These are phyloP conservation scores for Mycena galopus DNA, from an alignment of 768 basidiomycete genomes.

Conservation along the genomic window DNA sequence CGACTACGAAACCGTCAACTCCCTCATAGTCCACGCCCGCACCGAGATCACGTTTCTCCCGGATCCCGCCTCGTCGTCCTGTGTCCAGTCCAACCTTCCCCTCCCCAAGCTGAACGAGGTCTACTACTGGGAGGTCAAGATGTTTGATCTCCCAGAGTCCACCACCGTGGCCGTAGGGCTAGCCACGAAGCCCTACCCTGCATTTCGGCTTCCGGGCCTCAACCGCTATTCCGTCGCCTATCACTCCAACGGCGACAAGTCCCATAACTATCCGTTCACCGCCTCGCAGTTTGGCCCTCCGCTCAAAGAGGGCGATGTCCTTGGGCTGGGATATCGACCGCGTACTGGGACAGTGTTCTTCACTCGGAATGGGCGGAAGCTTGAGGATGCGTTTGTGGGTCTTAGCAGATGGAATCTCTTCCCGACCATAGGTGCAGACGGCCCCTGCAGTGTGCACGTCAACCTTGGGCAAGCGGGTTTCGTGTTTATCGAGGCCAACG, in stretches of 20 bases:
- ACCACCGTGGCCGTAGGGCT: conserved; percentile 94
- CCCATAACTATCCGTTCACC: conserved; percentile 97
- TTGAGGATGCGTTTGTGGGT: conserved; percentile 95
- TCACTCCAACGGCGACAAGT: conserved; percentile 96
- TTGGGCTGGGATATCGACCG: conserved; percentile 96
- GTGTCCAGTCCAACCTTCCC: conserved; percentile 96
- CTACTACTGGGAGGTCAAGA: conserved; percentile 99
- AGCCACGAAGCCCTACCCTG: conserved; percentile 97
- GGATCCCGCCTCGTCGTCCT: conserved; percentile 94
- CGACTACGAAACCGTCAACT: conserved; percentile 95
- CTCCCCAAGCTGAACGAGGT: conserved; percentile 98
- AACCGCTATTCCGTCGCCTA: conserved; percentile 93
- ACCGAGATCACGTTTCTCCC: conserved; percentile 98
- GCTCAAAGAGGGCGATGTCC: conserved; percentile 94
- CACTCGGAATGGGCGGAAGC: conserved; percentile 96
- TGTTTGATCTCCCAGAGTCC: conserved; percentile 93
- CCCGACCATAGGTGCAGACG: conserved; percentile 96
- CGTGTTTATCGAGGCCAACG: conserved; percentile 99
- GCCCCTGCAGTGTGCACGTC: conserved; percentile 96
- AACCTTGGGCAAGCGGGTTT: conserved; percentile 98
- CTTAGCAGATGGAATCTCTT: conserved; percentile 94
- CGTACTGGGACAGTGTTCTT: conserved; percentile 99
- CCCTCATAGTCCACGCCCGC: conserved; percentile 92
- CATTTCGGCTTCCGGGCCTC: conserved; percentile 91
- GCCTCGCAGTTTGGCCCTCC: conserved; percentile 84